Base-by-base conservation (phyloP, 192 early-diverging fungal species). In the Umbelopsis sp. region DNA sequence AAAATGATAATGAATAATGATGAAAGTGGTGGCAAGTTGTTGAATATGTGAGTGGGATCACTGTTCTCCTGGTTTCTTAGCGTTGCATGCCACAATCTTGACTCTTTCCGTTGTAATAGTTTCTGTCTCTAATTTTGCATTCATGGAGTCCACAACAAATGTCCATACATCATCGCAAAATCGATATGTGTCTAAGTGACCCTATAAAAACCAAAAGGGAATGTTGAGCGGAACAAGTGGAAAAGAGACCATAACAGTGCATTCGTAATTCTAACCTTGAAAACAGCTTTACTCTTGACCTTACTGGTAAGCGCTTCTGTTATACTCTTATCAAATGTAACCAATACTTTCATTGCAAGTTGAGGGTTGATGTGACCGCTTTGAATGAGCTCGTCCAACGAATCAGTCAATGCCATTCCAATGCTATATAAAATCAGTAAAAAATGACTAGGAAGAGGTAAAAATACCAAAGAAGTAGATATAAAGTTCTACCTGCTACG, bases 131-230 rank as follows among this genome's bases (percentile, higher is more conserved):
- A 98, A 90, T 50, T 91, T 88, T 78, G 98, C 94, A n/a, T 84
- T 92, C 29, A 94, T 90, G 45, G 90, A 86, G 36, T 92, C 89
- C 59, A 96, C 88, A 38, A 97, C 88, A 84, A 99, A 97, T 1
- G 97, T 98, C 96, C 96, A 99, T 25, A 99, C 97, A 69, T 99
- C 98, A 74, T 99, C 98, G 75, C 96, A 93, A 66, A 94, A 96
- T 51, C 96, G 89, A 79, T 98, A 99, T 25, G 91, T 94, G 70
- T 92, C 85, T 69, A 99, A 85, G 70, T 90, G 90, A n/a, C 93
- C 94, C 89, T 92, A 34, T 44, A 45, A 31, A 47, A 49, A n/a
- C 11, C 21, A 38, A 67, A 21, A n/a, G 29, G 12, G 16, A 17
- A 54, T 34, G 10, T n/a, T 20, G 6, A 29, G 25, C 26, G 21